Percentiles rank a stretch among this genome's conserved stretches.
These are phyloP conservation scores for Apiospora arundinis DNA, from an alignment of 2,329 filamentous ascomycete species.

Conservation along the genomic window DNA sequence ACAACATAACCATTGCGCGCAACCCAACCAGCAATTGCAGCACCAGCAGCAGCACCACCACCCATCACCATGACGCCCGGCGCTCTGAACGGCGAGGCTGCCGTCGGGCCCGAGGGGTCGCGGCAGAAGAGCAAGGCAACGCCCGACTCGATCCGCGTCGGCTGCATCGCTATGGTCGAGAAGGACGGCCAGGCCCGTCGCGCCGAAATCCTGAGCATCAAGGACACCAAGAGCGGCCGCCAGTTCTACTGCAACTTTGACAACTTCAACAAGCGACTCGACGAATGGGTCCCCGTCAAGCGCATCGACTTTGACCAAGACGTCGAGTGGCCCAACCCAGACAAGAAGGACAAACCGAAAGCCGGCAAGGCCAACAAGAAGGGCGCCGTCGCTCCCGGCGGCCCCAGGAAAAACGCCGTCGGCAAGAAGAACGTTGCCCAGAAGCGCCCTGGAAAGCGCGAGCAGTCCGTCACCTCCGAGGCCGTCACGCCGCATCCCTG, in stretches of 20 bases:
- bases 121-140: constrained; percentile 82
- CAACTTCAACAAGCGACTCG: constrained; percentile 88
- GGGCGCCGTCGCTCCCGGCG: constrained; percentile 48
- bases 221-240: constrained; percentile 84
- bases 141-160: constrained; percentile 73
- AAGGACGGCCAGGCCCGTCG: constrained; percentile 85
- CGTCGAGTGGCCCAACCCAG: constrained; percentile 94
- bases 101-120: constrained; percentile 63
- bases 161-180: constrained; percentile 66
- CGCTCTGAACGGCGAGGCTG: constrained; percentile 55
- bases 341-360: constrained; percentile 86
- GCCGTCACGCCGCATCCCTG: constrained; percentile 61
- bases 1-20: constrained; percentile 35
- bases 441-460: constrained; percentile 61
- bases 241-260: constrained; percentile 98
- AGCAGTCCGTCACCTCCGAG: constrained; percentile 61
- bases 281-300: constrained; percentile 86
- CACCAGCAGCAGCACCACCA: constrained; percentile 19
- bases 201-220: constrained; percentile 95
- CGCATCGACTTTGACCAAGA: constrained; percentile 88
- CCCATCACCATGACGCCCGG: constrained; percentile 58
- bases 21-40: not conserved
- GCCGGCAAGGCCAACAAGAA: constrained; percentile 81
- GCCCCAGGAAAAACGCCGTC: constrained; percentile 58
- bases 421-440: constrained; percentile 60